Evolutionary conservation across 257 asterid species (phyloP).

Genomic region (Penstemon newberryi): DNA sequence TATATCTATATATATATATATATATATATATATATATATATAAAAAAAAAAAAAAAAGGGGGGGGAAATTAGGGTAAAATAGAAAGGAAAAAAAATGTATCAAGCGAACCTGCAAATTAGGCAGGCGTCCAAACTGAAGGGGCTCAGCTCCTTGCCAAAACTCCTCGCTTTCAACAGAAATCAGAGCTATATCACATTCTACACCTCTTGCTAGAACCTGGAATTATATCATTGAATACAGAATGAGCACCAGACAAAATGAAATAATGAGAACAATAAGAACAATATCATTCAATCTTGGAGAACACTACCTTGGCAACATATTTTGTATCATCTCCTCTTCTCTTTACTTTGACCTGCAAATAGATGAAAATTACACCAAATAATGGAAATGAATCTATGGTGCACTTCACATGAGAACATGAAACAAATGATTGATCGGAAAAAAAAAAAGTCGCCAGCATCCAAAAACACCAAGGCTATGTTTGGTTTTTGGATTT

Average conservation of each 20-base stretch:
- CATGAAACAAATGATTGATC: background rate
- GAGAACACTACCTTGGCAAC: constrained; percentile 75
- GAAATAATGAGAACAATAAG: background rate
- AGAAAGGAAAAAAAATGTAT: constrained; percentile 20
- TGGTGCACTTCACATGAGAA: constrained; percentile 9
- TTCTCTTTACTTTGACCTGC: constrained; percentile 88
- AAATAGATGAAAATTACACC: constrained; percentile 32
- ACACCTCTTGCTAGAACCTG: constrained; percentile 91
- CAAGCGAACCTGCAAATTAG: constrained; percentile 67
- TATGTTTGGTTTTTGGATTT: no score
- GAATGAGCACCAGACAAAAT: background rate
- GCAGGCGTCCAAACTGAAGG: constrained; percentile 70
- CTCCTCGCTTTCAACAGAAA: constrained; percentile 72
- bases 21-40: no score
- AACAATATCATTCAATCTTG: background rate
- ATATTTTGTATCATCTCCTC: constrained; percentile 88
- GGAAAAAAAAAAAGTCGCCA: no score
- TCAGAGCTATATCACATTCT: constrained; percentile 90
- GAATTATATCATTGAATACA: constrained; percentile 28
- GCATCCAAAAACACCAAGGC: no score
- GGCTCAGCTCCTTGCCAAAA: constrained; percentile 90
- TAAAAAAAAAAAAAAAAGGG: background rate
- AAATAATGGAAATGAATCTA: constrained; percentile 24
- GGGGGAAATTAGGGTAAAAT: constrained; percentile 3
- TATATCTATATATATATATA: background rate